Percentiles rank a stretch among this genome's conserved stretches.
Conservation (phyloP, 2,329 filamentous ascomycete genomes). For the Diaporthe vaccinii region DNA sequence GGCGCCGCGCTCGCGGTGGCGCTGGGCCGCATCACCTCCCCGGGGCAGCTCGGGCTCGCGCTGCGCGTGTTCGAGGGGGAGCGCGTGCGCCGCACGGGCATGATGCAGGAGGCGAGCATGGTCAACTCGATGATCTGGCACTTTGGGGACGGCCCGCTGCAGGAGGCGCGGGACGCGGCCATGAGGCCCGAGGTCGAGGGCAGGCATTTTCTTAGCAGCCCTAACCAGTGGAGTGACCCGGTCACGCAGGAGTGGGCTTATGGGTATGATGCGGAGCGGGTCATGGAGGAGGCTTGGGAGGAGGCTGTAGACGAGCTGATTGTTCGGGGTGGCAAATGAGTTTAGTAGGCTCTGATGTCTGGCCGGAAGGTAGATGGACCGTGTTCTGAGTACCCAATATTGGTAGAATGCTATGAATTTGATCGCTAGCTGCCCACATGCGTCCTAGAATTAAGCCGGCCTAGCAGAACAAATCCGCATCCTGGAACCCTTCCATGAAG, state of each 20-base stretch:
- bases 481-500: slow-evolving; percentile 24
- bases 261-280: slow-evolving; percentile 60
- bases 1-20: slow-evolving; percentile 53
- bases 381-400: neutral
- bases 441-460: neutral
- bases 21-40: slow-evolving; percentile 47
- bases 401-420: neutral
- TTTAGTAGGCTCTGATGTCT: neutral
- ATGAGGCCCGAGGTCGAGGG: slow-evolving; percentile 58
- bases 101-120: slow-evolving; percentile 59
- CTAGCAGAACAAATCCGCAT: slow-evolving; percentile 38
- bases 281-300: slow-evolving; percentile 50
- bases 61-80: slow-evolving; percentile 55
- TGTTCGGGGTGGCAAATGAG: neutral
- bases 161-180: slow-evolving; percentile 56
- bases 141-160: slow-evolving; percentile 57
- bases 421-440: neutral
- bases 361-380: too few species aligned
- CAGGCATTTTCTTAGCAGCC: slow-evolving; percentile 52
- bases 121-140: slow-evolving; percentile 64
- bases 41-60: slow-evolving; percentile 48
- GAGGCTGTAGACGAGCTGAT: slow-evolving; percentile 19
- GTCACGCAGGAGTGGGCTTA: slow-evolving; percentile 62
- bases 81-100: slow-evolving; percentile 50
- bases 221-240: slow-evolving; percentile 64